Percentiles rank a stretch among this genome's conserved stretches.
Conservation (phyloP, 164 flowering plant genomes). For the Echeveria elegans region DNA sequence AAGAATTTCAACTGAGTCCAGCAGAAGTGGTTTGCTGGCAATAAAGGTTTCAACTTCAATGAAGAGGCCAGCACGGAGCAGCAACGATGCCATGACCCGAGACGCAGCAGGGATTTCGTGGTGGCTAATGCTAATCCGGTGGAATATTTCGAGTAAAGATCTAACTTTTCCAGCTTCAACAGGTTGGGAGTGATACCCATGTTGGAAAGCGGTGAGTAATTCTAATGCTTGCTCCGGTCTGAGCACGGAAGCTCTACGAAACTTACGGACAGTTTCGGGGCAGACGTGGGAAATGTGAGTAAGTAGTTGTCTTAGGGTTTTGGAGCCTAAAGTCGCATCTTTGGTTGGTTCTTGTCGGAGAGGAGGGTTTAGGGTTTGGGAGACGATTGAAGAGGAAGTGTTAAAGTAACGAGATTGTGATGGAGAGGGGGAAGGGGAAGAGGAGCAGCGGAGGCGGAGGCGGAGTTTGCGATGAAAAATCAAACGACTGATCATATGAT, state of each 20-base stretch:
- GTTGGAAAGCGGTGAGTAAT: slow-evolving; percentile 43
- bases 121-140: slow-evolving; percentile 40
- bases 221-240: slow-evolving; percentile 55
- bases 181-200: slow-evolving; percentile 15
- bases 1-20: slow-evolving; percentile 29
- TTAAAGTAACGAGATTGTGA: too few relatives aligned
- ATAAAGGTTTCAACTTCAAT: slow-evolving; percentile 45
- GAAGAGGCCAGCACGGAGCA: slow-evolving; percentile 34
- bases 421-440: too few relatives aligned
- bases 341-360: not conserved
- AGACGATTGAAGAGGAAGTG: not conserved
- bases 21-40: slow-evolving; percentile 31
- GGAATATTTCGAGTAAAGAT: slow-evolving; percentile 61
- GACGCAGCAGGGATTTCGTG: slow-evolving; percentile 33
- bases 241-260: slow-evolving; percentile 38
- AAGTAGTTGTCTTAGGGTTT: slow-evolving; percentile 34
- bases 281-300: slow-evolving; percentile 33
- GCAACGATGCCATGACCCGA: slow-evolving; percentile 60
- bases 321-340: slow-evolving; percentile 3
- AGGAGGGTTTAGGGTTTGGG: not conserved
- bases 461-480: not conserved
- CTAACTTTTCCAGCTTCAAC: slow-evolving; percentile 36
- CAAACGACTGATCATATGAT: not conserved
- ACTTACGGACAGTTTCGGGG: slow-evolving; percentile 46
- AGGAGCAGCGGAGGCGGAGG: not conserved